A percentile compares a stretch with the other conserved stretches of the same genome.
Evolutionary conservation across 169 alveolate genomes (phyloP).

Genomic region (Plasmodium relictum): DNA sequence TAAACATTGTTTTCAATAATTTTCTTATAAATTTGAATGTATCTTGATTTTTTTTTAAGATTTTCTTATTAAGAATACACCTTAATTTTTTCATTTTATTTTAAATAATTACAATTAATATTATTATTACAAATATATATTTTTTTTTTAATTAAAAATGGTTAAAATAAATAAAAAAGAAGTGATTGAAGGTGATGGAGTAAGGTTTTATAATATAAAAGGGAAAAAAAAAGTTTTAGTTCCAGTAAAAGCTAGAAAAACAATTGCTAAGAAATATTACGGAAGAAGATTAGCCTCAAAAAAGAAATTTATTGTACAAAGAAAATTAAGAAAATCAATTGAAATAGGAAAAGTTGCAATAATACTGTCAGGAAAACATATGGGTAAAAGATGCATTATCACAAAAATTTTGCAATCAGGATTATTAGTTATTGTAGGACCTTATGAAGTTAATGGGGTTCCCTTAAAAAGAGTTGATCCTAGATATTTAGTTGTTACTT

Average conservation of each 20-base stretch:
- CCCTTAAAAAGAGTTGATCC: conserved; percentile 98
- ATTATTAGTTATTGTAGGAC: conserved; percentile 96
- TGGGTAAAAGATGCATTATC: conserved; percentile 98
- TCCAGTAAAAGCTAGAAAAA: conserved; percentile 63
- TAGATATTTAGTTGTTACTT: conserved; percentile 96
- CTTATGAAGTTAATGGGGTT: conserved; percentile 96
- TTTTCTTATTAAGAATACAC: no score
- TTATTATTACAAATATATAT: no score
- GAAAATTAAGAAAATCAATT: conserved; percentile 88
- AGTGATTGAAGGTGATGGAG: background rate
- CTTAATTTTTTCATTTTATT: no score
- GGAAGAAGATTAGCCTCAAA: conserved; percentile 80
- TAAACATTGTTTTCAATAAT: no score
- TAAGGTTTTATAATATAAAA: conserved; percentile 30
- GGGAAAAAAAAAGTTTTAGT: conserved; percentile 32
- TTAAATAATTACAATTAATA: no score
- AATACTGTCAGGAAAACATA: conserved; percentile 96
- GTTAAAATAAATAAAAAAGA: conserved; percentile 2
- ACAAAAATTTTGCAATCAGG: conserved; percentile 95
- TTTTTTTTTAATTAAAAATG: no score
- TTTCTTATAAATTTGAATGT: no score
- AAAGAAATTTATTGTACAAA: conserved; percentile 81
- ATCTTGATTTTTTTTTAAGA: no score
- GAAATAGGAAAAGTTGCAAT: conserved; percentile 96
- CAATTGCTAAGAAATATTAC: conserved; percentile 52